phyloP scores from a whole-genome alignment of 2,329 filamentous ascomycete species.

The Botrytis fragariae region DNA sequence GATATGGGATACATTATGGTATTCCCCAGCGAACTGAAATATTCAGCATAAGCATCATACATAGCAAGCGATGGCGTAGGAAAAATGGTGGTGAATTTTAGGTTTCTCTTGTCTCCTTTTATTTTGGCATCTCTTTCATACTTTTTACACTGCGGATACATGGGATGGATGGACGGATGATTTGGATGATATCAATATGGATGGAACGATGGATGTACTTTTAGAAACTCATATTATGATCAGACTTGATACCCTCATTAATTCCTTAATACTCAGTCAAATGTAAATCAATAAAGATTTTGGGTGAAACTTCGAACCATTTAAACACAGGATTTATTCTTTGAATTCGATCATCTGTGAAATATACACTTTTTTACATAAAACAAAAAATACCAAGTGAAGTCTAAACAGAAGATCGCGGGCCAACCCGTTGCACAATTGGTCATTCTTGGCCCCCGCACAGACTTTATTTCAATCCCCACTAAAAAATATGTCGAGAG shows the following conservation, averaged over 20 bases:
- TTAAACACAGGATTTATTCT: neutral
- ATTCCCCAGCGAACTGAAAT: neutral
- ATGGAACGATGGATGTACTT: constrained; percentile 19
- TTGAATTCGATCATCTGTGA: neutral
- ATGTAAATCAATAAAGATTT: neutral
- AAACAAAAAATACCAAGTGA: neutral
- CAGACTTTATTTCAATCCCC: neutral
- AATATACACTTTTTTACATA: neutral
- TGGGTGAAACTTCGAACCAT: neutral
- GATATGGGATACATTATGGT: neutral
- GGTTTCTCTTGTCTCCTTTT: neutral
- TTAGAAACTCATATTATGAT: constrained; percentile 10
- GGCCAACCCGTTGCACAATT: constrained; percentile 17
- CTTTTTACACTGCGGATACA: neutral
- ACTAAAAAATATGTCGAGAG: constrained; percentile 15
- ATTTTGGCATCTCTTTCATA: neutral
- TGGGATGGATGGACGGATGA: neutral
- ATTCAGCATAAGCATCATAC: constrained; percentile 1
- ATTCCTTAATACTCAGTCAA: neutral
- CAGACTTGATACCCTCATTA: constrained; percentile 12
- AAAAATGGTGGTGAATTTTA: neutral
- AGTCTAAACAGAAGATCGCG: neutral
- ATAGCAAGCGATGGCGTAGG: constrained; percentile 19
- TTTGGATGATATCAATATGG: constrained; percentile 5
- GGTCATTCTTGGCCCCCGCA: constrained; percentile 11